A percentile compares a stretch with the other conserved stretches of the same genome.
phyloP scores from a whole-genome alignment of 2,329 filamentous ascomycete genomes.

The Helotiales sp. region DNA sequence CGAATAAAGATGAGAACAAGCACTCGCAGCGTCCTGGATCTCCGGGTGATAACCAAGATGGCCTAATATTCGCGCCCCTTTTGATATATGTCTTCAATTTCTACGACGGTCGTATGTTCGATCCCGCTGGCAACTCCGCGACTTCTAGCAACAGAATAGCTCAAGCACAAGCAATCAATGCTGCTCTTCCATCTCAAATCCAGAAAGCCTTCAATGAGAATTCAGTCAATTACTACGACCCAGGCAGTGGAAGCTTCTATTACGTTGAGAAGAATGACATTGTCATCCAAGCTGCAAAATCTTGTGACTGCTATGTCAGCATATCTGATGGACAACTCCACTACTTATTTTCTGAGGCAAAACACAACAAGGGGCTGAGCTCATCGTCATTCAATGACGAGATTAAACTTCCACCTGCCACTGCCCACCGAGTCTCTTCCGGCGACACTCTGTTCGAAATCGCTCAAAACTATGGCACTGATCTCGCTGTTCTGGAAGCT shows the following conservation, averaged over 20 bases:
- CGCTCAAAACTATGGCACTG: not conserved
- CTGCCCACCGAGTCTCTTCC: not conserved
- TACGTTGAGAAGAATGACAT: not conserved
- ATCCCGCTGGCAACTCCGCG: conserved; percentile 1
- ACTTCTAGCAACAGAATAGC: not conserved
- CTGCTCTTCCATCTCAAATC: not conserved
- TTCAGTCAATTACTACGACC: conserved; percentile 2
- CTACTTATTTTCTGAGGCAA: not conserved
- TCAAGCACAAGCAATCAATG: conserved; percentile 5
- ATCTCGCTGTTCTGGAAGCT: not conserved
- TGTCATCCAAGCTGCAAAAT: not conserved
- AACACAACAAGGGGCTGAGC: not conserved
- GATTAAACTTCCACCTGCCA: not conserved
- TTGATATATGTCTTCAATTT: conserved; percentile 7
- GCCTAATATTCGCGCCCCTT: no score
- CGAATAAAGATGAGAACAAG: no score
- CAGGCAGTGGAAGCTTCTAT: not conserved
- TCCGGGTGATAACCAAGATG: no score
- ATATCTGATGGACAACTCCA: not conserved
- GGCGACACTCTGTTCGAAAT: not conserved
- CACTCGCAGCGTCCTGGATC: no score
- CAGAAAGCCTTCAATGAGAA: conserved; percentile 1
- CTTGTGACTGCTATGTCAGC: conserved; percentile 4
- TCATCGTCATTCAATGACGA: not conserved
- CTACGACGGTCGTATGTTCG: conserved; percentile 4